Evolutionary conservation across 2,329 filamentous ascomycete species (phyloP).

Genomic region (Alternaria brassicicola): DNA sequence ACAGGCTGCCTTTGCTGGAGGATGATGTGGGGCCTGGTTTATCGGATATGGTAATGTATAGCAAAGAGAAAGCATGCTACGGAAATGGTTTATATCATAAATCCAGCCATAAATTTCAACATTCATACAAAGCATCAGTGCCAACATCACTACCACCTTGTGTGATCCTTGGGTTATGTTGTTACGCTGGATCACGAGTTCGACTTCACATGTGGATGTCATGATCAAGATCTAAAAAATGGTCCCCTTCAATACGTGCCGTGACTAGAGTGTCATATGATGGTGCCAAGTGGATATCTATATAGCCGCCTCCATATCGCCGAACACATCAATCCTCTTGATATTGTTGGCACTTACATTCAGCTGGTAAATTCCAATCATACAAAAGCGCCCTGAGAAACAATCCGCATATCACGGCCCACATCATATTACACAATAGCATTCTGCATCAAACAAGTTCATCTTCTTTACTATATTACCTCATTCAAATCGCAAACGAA

Average conservation of each 20-base stretch:
- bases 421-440: not conserved
- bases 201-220: not conserved
- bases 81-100: not conserved
- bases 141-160: too few relatives aligned
- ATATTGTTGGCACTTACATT: not conserved
- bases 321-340: not conserved
- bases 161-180: not conserved
- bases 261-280: not conserved
- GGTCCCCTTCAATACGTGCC: too few relatives aligned
- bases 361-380: not conserved
- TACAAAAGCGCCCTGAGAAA: not conserved
- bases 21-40: not conserved
- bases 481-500: not conserved
- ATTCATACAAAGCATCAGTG: not conserved
- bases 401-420: not conserved
- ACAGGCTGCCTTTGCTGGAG: not conserved
- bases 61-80: not conserved
- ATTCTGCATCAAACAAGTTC: rapidly evolving
- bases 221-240: not conserved
- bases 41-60: not conserved
- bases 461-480: not conserved
- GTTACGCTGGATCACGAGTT: not conserved
- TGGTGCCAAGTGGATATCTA: not conserved
- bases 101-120: not conserved
- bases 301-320: not conserved